phyloP scores from a whole-genome alignment of 805 yeast genomes.

The Ogataea paraovalis region DNA sequence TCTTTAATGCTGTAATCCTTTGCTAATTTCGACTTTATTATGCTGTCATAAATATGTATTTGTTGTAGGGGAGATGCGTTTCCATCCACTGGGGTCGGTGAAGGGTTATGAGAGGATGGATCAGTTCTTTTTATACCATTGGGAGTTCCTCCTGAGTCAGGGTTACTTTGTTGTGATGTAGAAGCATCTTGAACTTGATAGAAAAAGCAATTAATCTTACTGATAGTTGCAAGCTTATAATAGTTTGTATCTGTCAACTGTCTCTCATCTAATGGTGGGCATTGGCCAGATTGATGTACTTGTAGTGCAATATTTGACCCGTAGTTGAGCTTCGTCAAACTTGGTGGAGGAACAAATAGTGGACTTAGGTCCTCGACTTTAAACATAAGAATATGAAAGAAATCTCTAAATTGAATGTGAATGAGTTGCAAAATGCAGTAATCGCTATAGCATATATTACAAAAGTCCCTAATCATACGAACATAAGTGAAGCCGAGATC shows the following conservation, averaged over 20 bases:
- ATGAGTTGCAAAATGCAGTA: too few relatives aligned
- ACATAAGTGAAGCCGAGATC: too few relatives aligned
- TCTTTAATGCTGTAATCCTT: slow-evolving; percentile 29
- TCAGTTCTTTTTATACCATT: background rate
- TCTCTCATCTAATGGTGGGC: slow-evolving; percentile 16
- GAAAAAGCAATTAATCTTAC: slow-evolving; percentile 29
- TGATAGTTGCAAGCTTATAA: slow-evolving; percentile 25
- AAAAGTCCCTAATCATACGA: too few relatives aligned
- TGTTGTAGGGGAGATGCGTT: slow-evolving; percentile 21
- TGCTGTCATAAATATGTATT: slow-evolving; percentile 26
- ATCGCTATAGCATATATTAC: too few relatives aligned
- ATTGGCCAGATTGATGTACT: background rate
- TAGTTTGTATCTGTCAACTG: slow-evolving; percentile 26
- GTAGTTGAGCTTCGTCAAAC: background rate
- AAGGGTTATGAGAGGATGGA: background rate
- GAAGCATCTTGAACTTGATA: slow-evolving; percentile 24
- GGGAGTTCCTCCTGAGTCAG: background rate
- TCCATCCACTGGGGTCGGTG: slow-evolving; percentile 7
- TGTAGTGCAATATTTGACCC: background rate
- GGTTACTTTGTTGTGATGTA: background rate
- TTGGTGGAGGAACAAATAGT: slow-evolving; percentile 15
- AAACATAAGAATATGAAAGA: slow-evolving; percentile 7
- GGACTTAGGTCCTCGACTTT: slow-evolving; percentile 21
- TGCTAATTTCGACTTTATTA: slow-evolving; percentile 22
- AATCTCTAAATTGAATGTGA: too few relatives aligned